These are phyloP conservation scores for Alternaria alternata DNA, from an alignment of 2,329 filamentous ascomycete species.

Conservation along the genomic window DNA sequence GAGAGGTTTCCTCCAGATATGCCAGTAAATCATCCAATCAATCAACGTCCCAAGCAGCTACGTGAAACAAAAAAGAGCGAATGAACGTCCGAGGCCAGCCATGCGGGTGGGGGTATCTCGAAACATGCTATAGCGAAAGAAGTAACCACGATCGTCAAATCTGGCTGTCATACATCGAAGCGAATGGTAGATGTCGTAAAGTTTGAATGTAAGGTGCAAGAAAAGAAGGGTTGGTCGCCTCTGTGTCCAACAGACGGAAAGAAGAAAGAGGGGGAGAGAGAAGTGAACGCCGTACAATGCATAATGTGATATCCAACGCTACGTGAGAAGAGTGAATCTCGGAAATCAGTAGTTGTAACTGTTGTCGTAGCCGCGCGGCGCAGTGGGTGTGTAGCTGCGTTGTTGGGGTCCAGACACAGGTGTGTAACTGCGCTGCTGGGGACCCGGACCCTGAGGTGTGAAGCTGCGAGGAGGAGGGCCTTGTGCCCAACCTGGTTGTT, in stretches of 20 bases:
- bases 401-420: conserved; percentile 8
- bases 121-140: conserved; percentile 31
- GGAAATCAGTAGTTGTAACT: conserved; percentile 27
- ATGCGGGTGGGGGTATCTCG: conserved; percentile 43
- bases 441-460: conserved; percentile 10
- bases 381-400: conserved; percentile 1
- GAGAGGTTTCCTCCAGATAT: background rate
- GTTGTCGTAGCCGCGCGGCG: conserved; percentile 27
- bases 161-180: background rate
- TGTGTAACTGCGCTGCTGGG: conserved; percentile 19
- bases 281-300: conserved; percentile 29
- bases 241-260: conserved; percentile 25
- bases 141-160: conserved; percentile 16
- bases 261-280: conserved; percentile 7
- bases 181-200: conserved; percentile 5
- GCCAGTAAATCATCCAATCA: background rate
- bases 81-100: conserved; percentile 47
- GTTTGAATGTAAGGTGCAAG: conserved; percentile 5
- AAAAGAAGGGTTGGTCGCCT: conserved; percentile 7
- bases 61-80: conserved; percentile 30
- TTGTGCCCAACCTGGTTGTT: conserved; percentile 38
- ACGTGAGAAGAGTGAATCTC: background rate
- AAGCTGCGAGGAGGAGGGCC: conserved; percentile 11
- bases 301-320: conserved; percentile 19
- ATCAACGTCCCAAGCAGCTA: background rate